These are phyloP conservation scores for Starmerella etchellsii DNA, from an alignment of 805 yeast genomes.

Conservation along the genomic window DNA sequence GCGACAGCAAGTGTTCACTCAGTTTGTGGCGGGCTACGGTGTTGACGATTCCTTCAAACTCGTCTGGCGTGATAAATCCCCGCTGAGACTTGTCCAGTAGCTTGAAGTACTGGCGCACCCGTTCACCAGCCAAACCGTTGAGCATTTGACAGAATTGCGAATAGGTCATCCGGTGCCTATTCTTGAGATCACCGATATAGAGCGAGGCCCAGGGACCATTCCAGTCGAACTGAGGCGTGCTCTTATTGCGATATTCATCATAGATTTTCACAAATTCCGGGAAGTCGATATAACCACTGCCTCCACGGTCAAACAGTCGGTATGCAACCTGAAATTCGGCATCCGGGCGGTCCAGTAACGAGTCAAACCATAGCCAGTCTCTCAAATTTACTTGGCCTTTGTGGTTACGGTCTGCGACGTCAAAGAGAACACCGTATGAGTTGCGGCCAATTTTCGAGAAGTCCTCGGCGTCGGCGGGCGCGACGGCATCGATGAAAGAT, in stretches of 20 bases:
- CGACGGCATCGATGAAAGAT: slow-evolving; percentile 35
- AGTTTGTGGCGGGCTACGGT: slow-evolving; percentile 32
- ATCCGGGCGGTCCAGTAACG: slow-evolving; percentile 39
- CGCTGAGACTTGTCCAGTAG: slow-evolving; percentile 27
- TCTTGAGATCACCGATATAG: slow-evolving; percentile 29
- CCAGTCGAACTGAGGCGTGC: slow-evolving; percentile 34
- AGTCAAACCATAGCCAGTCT: slow-evolving; percentile 67
- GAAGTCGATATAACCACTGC: slow-evolving; percentile 31
- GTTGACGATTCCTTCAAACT: slow-evolving; percentile 30
- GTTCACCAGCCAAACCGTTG: slow-evolving; percentile 34
- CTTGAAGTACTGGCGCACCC: slow-evolving; percentile 35
- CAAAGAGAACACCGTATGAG: slow-evolving; percentile 59
- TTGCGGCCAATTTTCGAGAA: slow-evolving; percentile 42
- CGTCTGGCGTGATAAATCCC: slow-evolving; percentile 32
- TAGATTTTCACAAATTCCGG: slow-evolving; percentile 30
- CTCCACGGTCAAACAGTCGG: slow-evolving; percentile 33
- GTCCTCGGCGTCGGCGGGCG: slow-evolving; percentile 32
- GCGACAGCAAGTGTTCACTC: slow-evolving; percentile 29
- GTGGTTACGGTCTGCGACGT: slow-evolving; percentile 60
- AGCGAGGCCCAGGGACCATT: slow-evolving; percentile 31
- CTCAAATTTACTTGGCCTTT: slow-evolving; percentile 53
- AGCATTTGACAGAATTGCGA: slow-evolving; percentile 35
- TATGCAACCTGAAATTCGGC: slow-evolving; percentile 42
- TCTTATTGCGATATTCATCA: slow-evolving; percentile 26
- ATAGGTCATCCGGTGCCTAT: slow-evolving; percentile 31